Evolutionary conservation across 805 yeast genomes (phyloP).

Genomic region (Ogataea philodendri): DNA sequence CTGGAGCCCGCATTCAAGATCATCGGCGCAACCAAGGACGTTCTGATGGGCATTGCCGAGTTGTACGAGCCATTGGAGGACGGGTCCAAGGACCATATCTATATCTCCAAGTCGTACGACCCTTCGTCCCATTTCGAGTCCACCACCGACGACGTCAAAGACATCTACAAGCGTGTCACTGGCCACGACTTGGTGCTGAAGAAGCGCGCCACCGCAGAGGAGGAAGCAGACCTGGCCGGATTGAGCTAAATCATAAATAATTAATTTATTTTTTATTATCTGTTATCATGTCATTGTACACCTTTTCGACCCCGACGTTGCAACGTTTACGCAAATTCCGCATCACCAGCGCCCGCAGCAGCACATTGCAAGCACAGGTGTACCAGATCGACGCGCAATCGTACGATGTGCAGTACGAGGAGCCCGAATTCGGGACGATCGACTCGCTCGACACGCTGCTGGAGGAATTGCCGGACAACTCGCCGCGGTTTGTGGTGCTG

Average conservation of each 20-base stretch:
- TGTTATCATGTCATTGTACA: conserved; percentile 48
- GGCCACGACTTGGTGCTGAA: conserved; percentile 90
- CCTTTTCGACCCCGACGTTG: conserved; percentile 60
- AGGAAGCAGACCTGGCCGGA: conserved; percentile 49
- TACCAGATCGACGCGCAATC: conserved; percentile 56
- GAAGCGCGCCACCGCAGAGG: conserved; percentile 67
- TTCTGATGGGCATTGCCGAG: conserved; percentile 92
- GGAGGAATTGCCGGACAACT: conserved; percentile 78
- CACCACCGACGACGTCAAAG: conserved; percentile 95
- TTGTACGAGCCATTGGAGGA: conserved; percentile 82
- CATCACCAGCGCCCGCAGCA: conserved; percentile 64
- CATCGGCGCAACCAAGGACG: conserved; percentile 75
- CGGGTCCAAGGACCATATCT: conserved; percentile 77
- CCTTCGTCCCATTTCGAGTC: conserved; percentile 94
- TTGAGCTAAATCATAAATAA: conserved; percentile 13
- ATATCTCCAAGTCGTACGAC: conserved; percentile 85
- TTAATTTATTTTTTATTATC: conserved; percentile 3
- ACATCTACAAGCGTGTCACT: conserved; percentile 84
- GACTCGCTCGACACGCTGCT: conserved; percentile 56
- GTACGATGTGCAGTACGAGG: conserved; percentile 51
- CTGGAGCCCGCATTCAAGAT: conserved; percentile 91
- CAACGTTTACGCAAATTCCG: conserved; percentile 67
- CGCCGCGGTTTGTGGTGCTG: conserved; percentile 72
- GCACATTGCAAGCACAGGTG: conserved; percentile 57
- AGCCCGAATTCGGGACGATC: conserved; percentile 39